Evolutionary conservation across 2,329 filamentous ascomycete species (phyloP).

Genomic region (Penicillium sp.): DNA sequence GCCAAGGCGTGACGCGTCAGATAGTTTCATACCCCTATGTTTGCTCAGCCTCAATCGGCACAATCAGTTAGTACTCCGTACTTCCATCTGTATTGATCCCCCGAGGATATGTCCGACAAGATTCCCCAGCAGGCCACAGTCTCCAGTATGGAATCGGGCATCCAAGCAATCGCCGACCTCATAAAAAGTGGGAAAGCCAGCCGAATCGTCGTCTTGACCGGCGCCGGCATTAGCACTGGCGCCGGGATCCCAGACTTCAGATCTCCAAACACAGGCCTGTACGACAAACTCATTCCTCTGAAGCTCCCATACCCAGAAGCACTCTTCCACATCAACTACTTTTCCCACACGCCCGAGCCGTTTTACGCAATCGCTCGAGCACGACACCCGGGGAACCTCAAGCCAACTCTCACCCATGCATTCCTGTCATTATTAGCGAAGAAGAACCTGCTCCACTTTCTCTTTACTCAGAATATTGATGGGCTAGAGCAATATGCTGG

Average conservation of each 20-base stretch:
- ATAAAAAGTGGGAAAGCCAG: constrained; percentile 17
- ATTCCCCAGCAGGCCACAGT: neutral
- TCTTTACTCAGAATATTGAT: constrained; percentile 92
- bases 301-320: constrained; percentile 79
- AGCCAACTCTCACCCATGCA: constrained; percentile 75
- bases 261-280: constrained; percentile 78
- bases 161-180: constrained; percentile 12
- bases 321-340: constrained; percentile 82
- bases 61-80: neutral
- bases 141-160: neutral
- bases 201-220: constrained; percentile 43
- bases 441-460: constrained; percentile 69
- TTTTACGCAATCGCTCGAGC: constrained; percentile 85
- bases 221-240: constrained; percentile 64
- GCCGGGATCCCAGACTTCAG: constrained; percentile 77
- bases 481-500: constrained; percentile 79
- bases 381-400: constrained; percentile 78
- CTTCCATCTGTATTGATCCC: neutral
- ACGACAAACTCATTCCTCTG: constrained; percentile 74
- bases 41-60: neutral
- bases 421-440: constrained; percentile 73
- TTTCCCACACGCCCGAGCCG: constrained; percentile 69
- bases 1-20: too few relatives aligned
- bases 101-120: neutral
- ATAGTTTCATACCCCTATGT: too few relatives aligned